Evolutionary conservation across 2,329 filamentous ascomycete genomes (phyloP), one percentile per base, ranked within the genome.

Genomic region (Stachybotrys elegans): DNA sequence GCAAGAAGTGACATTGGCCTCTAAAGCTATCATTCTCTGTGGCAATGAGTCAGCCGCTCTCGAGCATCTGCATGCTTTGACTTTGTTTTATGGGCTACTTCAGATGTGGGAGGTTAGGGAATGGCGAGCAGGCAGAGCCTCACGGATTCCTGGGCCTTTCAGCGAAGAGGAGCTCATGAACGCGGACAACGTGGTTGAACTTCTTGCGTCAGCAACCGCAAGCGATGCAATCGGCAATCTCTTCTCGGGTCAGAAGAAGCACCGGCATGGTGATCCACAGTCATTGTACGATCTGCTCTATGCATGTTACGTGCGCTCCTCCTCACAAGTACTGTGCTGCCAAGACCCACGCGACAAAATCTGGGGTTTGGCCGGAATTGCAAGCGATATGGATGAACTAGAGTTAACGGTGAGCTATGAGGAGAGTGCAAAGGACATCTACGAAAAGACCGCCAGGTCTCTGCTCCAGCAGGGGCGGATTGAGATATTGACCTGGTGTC

Each of bases 291-390:
- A 20, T 4, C 31, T 44, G 9, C 38, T 47, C 3, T 34, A 47
- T n/a, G 19, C 38, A 14, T 40, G 42, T 6, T 44, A 47, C 16
- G 32, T 42, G 3, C 42, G 42, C 7, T 32, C 37, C 11, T 38
- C 42, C 5, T n/a, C 21, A 5, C 19, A 13, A 7, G 42, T 42
- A 7, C 19, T 47, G 23, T 14, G 19, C 6, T 47, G 32, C 32
- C 29, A 19, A 9, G 38, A 47, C 21, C 42, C 45, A 7, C 22
- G 45, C n/a, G 45, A 47, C n/a, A 47, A 47, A n/a, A 44, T 47
- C 13, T 47, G 42, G 42, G 45, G 45, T 4, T 21, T 44, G 9
- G 5, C 27, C 5, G 44, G 45, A 6, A 41, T 47, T 31, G 32
- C 45, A 4, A 22, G 34, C 6, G 45, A 47, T 13, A 16, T 40